Percentiles rank a stretch among this genome's conserved stretches.
Conservation (phyloP, 495 filamentous ascomycete genomes). For the Penicillium angulare region DNA sequence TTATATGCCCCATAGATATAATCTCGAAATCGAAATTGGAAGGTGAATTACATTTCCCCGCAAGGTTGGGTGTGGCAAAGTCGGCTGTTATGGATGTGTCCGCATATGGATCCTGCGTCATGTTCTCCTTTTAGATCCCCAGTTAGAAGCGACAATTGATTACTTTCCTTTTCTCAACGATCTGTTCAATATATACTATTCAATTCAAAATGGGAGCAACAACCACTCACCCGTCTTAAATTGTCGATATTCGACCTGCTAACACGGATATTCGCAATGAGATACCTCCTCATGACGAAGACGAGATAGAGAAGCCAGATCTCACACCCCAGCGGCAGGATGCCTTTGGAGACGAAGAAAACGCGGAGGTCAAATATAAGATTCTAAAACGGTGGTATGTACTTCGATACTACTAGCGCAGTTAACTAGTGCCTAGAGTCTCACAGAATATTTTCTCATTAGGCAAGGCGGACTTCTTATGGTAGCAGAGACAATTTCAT, state of each 20-base stretch:
- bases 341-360: not conserved
- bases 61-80: too few relatives aligned
- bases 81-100: too few relatives aligned
- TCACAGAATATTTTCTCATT: too few relatives aligned
- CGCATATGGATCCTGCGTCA: too few relatives aligned
- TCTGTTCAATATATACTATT: not conserved
- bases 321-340: not conserved
- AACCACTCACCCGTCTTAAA: not conserved
- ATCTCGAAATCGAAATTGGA: too few relatives aligned
- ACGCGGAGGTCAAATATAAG: slow-evolving; percentile 31
- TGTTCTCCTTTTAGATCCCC: not conserved
- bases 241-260: slow-evolving; percentile 2
- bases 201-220: not conserved
- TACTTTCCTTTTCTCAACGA: not conserved
- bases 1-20: too few relatives aligned
- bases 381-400: slow-evolving; percentile 39
- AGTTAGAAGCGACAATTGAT: not conserved
- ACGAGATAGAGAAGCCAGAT: slow-evolving; percentile 1
- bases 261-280: not conserved
- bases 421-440: too few relatives aligned
- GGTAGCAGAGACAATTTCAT: slow-evolving; percentile 62
- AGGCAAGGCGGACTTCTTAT: slow-evolving; percentile 43
- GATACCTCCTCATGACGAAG: not conserved
- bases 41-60: too few relatives aligned
- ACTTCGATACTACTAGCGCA: not conserved